Base-by-base conservation (phyloP, 2,329 filamentous ascomycete species). In the Hymenoscyphus infarciens region DNA sequence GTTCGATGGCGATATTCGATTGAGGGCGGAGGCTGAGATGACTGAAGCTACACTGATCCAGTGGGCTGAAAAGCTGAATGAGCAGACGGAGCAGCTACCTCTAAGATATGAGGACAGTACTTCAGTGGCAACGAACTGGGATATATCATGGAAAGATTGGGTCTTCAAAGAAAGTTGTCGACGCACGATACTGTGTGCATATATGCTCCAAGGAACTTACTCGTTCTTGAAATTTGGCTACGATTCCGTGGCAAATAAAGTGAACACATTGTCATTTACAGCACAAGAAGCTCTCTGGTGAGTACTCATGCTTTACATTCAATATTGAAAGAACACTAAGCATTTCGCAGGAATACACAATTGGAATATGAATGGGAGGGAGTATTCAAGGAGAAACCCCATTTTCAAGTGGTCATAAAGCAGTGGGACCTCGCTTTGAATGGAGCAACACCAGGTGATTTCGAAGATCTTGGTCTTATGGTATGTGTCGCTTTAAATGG, bases 381-480 rank as follows among this genome's bases (percentile, higher is more conserved):
- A 19, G 33, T 38, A 16, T 38, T 10, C 35, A 57, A 42, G 33
- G 31, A 57, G 15, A 39, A 59, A 8, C 15, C 31, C 7, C 29
- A 53, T 19, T 59, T 53, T 33, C 8, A 35, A 35, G 57, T 52
- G 1, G 38, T n/a, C 33, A n/a, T 45, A 5, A 31, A 45, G 38
- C 31, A 57, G 35, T 57, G 56, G 56, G 56, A 39, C 11, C 16
- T 29, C 22, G 56, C 56, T 38, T 19, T 57, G 16, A 10, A 38
- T 19, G 56, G 27, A 19, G 54, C 35, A 42, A 15, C 29, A 16
- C 29, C 29, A 19, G 8, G 7, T 11, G 56, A 57, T 27, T 38
- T 57, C 8, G 56, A 57, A 38, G 31, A 57, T 6, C 31, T 56
- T 25, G 56, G 56, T 22, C 13, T 61, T 39, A 19, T 61, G 35